Conservation (phyloP, 139 green algal genomes). For the Monoraphidium neglectum region DNA sequence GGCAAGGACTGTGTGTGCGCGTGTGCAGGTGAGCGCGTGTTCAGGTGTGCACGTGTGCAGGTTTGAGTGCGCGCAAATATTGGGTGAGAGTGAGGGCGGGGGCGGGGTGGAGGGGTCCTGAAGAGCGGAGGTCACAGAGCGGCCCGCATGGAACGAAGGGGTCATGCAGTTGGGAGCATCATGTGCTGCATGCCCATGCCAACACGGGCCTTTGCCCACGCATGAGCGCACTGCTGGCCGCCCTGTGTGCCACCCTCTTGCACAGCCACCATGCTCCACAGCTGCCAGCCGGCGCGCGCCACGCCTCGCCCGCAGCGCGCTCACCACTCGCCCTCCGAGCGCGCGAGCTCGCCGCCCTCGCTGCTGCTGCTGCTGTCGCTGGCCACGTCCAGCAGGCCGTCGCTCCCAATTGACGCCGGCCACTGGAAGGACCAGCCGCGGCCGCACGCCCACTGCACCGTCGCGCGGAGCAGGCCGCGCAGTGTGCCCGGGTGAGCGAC, state of each 20-base stretch:
- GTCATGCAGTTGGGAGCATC: too few relatives aligned
- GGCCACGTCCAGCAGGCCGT: not conserved
- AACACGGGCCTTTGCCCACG: too few relatives aligned
- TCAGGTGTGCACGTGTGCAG: not conserved
- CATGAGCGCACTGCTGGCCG: too few relatives aligned
- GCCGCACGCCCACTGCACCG: constrained; percentile 36
- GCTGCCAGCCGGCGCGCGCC: too few relatives aligned
- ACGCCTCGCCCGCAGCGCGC: too few relatives aligned
- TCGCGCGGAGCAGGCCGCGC: constrained; percentile 42
- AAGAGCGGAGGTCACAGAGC: too few relatives aligned
- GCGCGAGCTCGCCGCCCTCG: not conserved
- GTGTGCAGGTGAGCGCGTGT: not conserved
- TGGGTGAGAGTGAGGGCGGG: constrained; percentile 50
- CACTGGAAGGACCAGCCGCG: constrained; percentile 56
- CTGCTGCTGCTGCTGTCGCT: too few relatives aligned
- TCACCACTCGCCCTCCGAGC: not conserved
- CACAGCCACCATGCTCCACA: too few relatives aligned
- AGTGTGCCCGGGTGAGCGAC: constrained; percentile 71
- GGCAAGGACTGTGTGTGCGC: too few relatives aligned
- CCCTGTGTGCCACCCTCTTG: too few relatives aligned
- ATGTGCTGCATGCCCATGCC: too few relatives aligned
- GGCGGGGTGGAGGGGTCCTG: constrained; percentile 12
- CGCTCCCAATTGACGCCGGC: constrained; percentile 27
- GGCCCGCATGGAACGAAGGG: too few relatives aligned
- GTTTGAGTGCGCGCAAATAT: constrained; percentile 27